Base-by-base conservation (phyloP, 768 basidiomycete genomes). In the Arthromyces matolae region DNA sequence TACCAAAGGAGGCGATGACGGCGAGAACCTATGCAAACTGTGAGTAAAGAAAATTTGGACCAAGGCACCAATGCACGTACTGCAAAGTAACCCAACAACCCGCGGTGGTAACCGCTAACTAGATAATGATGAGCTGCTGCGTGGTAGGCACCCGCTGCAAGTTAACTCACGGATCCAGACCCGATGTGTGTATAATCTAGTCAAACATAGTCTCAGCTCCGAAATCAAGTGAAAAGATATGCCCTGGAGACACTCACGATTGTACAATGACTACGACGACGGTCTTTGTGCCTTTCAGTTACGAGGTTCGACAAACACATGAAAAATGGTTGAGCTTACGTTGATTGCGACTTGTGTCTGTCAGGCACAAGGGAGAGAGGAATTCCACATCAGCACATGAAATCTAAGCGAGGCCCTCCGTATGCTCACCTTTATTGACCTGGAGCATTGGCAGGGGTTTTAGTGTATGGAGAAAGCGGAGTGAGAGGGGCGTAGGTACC, bases 101-200 rank as follows among this genome's bases (percentile, higher is more conserved):
- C 67, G 32, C 59, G 60, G 49, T 71, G 70, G 47, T 66, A 71
- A 24, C 69, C 70, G 42, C 70, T 54, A 27, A 71, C 68, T 69
- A 22, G 12, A 40, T 1, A 29, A 18, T 19, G 40, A 36, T 33
- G 31, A 44, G 36, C 18, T 3, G 22, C n/a, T 39, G 14, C n/a
- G 23, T n/a, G 41, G 27, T 37, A 46, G 22, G 34, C 14, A 0
- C 13, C 18, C 3, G 16, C 24, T 28, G 23, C 28, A 40, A 7
- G 48, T 36, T 36, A 39, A 73, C 75, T 60, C 44, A 78, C 75
- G 69, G 39, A 71, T 59, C 74, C 75, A 77, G 7, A 76, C 70
- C 3, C 76, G 69, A 47, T 65, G 64, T 5, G 73, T 65, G 37
- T 78, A 78, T 19, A 76, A 53, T 50, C 75, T 75, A 29, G 13